Conservation (phyloP, 768 basidiomycete genomes). For the Tricholoma saponaceum region DNA sequence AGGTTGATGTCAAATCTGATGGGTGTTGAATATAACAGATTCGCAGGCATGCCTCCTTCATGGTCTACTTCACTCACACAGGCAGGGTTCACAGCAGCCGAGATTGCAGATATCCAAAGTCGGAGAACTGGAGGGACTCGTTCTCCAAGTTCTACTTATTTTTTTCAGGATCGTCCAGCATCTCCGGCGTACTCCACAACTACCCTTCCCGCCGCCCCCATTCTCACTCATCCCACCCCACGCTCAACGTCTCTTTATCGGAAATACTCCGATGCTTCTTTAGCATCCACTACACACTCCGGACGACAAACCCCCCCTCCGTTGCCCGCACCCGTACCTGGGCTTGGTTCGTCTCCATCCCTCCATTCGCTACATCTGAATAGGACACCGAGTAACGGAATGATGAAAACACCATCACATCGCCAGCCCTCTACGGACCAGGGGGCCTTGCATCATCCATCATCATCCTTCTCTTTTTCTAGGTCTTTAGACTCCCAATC, state of each 20-base stretch:
- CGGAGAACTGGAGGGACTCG: conserved; percentile 31
- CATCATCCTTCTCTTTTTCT: conserved; percentile 17
- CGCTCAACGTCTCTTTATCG: conserved; percentile 33
- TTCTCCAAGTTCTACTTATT: conserved; percentile 29
- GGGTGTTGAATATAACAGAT: conserved; percentile 29
- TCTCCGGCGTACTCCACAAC: conserved; percentile 23
- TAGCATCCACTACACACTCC: conserved; percentile 10
- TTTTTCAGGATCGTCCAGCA: conserved; percentile 32
- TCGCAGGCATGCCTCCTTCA: conserved; percentile 66
- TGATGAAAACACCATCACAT: conserved; percentile 1
- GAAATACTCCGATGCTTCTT: conserved; percentile 27
- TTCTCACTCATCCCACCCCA: conserved; percentile 27
- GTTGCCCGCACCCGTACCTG: conserved; percentile 2
- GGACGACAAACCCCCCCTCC: conserved; percentile 2
- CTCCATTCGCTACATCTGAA: conserved; percentile 15
- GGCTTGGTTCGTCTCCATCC: conserved; percentile 15
- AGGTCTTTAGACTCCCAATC: conserved; percentile 15
- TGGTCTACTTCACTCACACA: conserved; percentile 61
- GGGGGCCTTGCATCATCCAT: conserved; percentile 8
- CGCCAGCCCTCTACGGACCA: conserved; percentile 9
- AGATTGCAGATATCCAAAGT: conserved; percentile 57
- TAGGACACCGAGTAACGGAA: conserved; percentile 3
- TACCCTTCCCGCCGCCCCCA: conserved; percentile 11
- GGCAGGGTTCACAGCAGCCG: conserved; percentile 64
- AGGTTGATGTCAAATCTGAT: background rate